A percentile compares a stretch with the other conserved stretches of the same genome.
Conservation (phyloP, 2,329 filamentous ascomycete species). For the Colletotrichum theobromicola region DNA sequence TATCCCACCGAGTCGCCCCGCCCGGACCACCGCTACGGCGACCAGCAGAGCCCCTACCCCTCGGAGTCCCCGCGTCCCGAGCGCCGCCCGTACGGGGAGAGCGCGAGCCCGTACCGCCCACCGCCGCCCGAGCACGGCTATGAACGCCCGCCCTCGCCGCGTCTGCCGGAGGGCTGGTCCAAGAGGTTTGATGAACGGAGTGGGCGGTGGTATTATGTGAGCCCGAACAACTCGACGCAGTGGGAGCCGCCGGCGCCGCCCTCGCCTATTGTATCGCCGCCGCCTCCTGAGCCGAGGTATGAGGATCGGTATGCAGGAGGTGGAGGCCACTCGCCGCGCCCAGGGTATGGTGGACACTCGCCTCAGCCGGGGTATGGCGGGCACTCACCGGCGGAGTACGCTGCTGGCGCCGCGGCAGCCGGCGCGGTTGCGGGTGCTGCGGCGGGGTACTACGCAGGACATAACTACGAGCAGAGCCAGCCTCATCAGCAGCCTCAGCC, state of each 20-base stretch:
- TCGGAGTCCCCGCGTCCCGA: background rate
- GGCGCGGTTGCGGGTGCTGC: slow-evolving; percentile 7
- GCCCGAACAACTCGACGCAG: slow-evolving; percentile 60
- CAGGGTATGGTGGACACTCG: slow-evolving; percentile 10
- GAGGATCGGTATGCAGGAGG: slow-evolving; percentile 3
- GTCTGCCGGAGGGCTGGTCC: slow-evolving; percentile 58
- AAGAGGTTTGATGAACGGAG: slow-evolving; percentile 59
- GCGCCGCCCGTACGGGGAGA: slow-evolving; percentile 11
- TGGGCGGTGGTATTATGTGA: slow-evolving; percentile 63
- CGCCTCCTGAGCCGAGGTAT: slow-evolving; percentile 15
- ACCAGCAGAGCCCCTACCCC: background rate
- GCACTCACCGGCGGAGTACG: slow-evolving; percentile 15
- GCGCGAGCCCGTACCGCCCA: background rate
- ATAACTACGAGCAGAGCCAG: background rate
- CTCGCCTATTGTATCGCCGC: background rate
- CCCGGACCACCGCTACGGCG: background rate
- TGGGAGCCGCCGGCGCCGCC: slow-evolving; percentile 51
- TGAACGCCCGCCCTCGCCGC: slow-evolving; percentile 32
- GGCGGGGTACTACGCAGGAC: slow-evolving; percentile 12
- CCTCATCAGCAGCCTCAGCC: background rate
- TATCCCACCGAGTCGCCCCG: background rate
- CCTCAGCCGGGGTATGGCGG: slow-evolving; percentile 24
- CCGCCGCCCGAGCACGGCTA: slow-evolving; percentile 20
- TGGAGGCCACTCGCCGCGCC: slow-evolving; percentile 15
- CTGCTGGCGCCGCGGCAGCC: slow-evolving; percentile 9